Percentiles rank a stretch among this genome's conserved stretches.
Evolutionary conservation across 148 eudicot species (phyloP).

Genomic region (Chenopodium formosanum): DNA sequence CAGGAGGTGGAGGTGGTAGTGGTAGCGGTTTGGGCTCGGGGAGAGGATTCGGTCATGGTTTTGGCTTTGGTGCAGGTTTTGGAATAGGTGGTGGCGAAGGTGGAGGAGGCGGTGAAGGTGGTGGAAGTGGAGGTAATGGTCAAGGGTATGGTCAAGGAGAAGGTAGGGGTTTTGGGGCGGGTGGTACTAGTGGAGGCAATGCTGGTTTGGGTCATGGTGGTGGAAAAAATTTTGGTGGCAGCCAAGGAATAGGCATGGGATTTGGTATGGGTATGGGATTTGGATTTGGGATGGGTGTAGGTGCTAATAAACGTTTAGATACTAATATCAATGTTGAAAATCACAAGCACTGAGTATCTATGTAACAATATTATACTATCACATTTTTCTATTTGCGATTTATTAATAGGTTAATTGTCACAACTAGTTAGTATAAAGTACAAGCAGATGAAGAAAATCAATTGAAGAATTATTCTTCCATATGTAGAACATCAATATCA

Average conservation of each 20-base stretch:
- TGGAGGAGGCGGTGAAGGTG: conserved; percentile 9
- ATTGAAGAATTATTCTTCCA: neutral
- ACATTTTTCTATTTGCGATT: too few species aligned
- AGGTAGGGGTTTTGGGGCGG: conserved; percentile 21
- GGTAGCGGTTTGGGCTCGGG: conserved; percentile 20
- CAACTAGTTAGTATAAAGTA: too few species aligned
- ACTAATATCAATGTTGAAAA: neutral
- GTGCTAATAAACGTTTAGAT: conserved; percentile 8
- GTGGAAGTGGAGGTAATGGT: conserved; percentile 10
- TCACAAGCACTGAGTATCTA: conserved; percentile 14
- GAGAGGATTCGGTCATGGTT: conserved; percentile 27
- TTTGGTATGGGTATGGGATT: conserved; percentile 36
- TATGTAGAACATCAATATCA: neutral
- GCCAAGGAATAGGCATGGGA: conserved; percentile 21
- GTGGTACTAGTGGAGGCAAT: neutral
- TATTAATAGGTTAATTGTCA: too few species aligned
- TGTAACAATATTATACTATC: too few species aligned
- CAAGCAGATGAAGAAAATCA: neutral
- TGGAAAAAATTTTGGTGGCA: conserved; percentile 20
- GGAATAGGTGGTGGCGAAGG: conserved; percentile 23
- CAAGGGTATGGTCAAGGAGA: conserved; percentile 21
- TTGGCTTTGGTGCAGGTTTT: conserved; percentile 28
- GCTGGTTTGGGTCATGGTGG: neutral
- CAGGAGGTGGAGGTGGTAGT: conserved; percentile 17
- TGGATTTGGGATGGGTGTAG: conserved; percentile 27